Percentiles rank a stretch among this genome's conserved stretches.
Evolutionary conservation across 768 basidiomycete species (phyloP).

Genomic region (Pisolithus sp.): DNA sequence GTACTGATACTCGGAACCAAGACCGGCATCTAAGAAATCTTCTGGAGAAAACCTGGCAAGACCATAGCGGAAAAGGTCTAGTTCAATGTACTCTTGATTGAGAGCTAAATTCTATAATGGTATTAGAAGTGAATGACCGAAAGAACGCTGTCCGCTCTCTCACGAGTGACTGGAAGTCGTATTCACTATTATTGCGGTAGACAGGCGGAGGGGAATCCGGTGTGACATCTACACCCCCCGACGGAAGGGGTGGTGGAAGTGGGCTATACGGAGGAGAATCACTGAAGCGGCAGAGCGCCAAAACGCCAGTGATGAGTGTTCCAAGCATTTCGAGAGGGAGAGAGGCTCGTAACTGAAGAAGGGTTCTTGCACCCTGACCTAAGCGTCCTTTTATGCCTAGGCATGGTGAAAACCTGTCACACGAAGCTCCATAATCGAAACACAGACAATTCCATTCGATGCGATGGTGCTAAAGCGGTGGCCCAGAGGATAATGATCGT

Average conservation of each 20-base stretch:
- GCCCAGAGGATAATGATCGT: too few species aligned
- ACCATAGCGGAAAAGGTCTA: background rate
- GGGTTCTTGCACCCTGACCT: background rate
- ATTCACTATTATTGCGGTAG: conserved; percentile 31
- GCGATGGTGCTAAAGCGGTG: too few species aligned
- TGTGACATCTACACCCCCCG: conserved; percentile 19
- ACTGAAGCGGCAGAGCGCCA: background rate
- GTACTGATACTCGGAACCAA: conserved; percentile 46
- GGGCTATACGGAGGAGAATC: background rate
- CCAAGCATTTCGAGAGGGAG: background rate
- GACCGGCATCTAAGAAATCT: conserved; percentile 51
- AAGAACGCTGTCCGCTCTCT: background rate
- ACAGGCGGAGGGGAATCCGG: conserved; percentile 23
- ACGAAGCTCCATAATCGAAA: background rate
- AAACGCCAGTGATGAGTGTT: background rate
- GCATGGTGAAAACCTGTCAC: background rate
- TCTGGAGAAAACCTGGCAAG: conserved; percentile 36
- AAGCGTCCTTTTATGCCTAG: background rate
- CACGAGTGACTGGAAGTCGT: conserved; percentile 48
- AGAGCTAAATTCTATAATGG: conserved; percentile 41
- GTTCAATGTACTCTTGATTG: background rate
- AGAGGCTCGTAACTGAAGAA: too few species aligned
- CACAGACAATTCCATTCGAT: too few species aligned
- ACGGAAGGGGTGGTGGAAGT: conserved; percentile 6
- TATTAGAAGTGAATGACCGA: background rate